Base-by-base conservation (phyloP, 768 basidiomycete genomes). In the Tricholoma furcatifolium region DNA sequence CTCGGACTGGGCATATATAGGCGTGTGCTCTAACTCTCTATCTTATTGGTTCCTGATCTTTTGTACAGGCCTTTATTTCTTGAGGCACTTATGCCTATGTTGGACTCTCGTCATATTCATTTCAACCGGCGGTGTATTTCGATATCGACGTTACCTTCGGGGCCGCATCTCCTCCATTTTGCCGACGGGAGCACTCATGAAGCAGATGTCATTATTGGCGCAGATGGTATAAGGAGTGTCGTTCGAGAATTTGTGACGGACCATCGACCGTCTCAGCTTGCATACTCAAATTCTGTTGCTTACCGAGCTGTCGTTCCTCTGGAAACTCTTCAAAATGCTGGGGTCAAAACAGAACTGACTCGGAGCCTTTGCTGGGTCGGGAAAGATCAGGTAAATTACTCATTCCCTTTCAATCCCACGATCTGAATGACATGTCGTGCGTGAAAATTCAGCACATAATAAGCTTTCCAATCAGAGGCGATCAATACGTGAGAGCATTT, bases 201-300 rank as follows among this genome's bases (percentile, higher is more conserved):
- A 54, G 66, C 78, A 3, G 77, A 81, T 51, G 60, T 82, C 4
- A 70, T 83, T 5, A 67, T 84, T 35, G 80, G 78, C 57, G 76
- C 77, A 4, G 80, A 82, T 53, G 81, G 81, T 7, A 69, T 77
- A 45, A 83, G 79, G 65, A 83, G 82, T 56, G 57, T 64, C 3
- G 64, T 73, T 15, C 75, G 81, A 35, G 56, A 55, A 36, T 68
- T 65, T 46, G 73, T 82, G 14, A 69, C 65, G n/a, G 61, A 59
- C 1, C 54, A 55, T 10, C 31, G 40, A 34, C 40, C 54, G 18
- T 62, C 62, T 34, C 53, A 62, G 39, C 63, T 76, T 10, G 62
- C 62, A 14, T 84, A 75, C 63, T 75, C 76, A 17, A 73, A 76
- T 50, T 74, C 73, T 2, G 68, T 73, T 31, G 79, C 77, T 3